Percentiles rank a stretch among this genome's conserved stretches.
Evolutionary conservation across 176 grass and related monocot genomes (phyloP).

Genomic region (Aegilops tauschii): DNA sequence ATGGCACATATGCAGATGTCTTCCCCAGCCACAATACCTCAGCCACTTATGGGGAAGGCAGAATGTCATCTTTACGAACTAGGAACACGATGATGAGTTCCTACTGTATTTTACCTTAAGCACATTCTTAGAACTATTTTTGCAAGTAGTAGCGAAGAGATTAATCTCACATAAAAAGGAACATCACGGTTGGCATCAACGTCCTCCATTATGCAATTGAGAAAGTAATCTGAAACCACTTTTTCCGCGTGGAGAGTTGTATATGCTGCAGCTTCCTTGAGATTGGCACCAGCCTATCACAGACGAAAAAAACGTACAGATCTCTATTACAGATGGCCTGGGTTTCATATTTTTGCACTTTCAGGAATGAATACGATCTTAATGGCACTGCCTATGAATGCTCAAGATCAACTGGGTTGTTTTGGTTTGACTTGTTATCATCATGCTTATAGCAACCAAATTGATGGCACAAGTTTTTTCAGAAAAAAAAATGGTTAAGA

Average conservation of each 20-base stretch:
- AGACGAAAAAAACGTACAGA: neutral
- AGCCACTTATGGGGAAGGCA: no score
- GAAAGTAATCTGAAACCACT: no score
- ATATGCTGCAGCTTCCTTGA: neutral
- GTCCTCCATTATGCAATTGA: no score
- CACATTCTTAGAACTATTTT: no score
- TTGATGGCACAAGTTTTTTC: neutral
- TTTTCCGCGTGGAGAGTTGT: no score
- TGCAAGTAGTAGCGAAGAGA: no score
- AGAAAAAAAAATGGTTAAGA: neutral
- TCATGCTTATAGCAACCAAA: neutral
- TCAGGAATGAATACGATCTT: neutral
- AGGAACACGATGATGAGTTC: no score
- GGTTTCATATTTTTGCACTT: neutral
- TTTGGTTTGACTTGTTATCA: neutral
- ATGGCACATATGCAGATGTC: neutral
- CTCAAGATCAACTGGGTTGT: neutral
- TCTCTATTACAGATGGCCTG: neutral
- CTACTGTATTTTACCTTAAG: no score
- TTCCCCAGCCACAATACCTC: neutral
- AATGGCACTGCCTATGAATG: neutral
- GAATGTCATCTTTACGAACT: no score
- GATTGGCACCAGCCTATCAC: slow-evolving; percentile 30
- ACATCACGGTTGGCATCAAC: no score
- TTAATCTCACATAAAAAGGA: no score